phyloP scores from a whole-genome alignment of 1,284 basidiomycete genomes.

The Austroboletus niveus region DNA sequence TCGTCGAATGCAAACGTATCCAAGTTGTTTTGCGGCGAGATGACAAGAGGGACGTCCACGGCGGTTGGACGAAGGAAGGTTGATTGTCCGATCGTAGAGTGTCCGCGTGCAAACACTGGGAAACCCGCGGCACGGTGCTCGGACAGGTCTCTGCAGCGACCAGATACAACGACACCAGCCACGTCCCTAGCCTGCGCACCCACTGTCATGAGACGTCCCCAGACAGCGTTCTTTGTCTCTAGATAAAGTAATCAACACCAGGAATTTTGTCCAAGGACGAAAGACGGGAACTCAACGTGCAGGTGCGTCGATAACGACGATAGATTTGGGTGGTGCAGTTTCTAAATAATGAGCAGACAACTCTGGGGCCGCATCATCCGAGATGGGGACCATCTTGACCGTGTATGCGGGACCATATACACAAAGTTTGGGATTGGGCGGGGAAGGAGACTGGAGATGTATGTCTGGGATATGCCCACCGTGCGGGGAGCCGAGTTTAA shows the following conservation, averaged over 20 bases:
- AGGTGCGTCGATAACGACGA: slow-evolving; percentile 81
- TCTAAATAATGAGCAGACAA: slow-evolving; percentile 83
- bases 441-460: slow-evolving; percentile 49
- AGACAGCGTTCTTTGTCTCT: slow-evolving; percentile 83
- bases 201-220: slow-evolving; percentile 90
- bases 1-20: slow-evolving; percentile 43
- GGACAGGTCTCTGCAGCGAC: slow-evolving; percentile 78
- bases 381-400: slow-evolving; percentile 78
- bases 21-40: slow-evolving; percentile 41
- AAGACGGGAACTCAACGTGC: slow-evolving; percentile 47
- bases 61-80: slow-evolving; percentile 84
- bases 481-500: slow-evolving; percentile 63
- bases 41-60: slow-evolving; percentile 73
- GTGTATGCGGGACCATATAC: slow-evolving; percentile 86
- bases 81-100: slow-evolving; percentile 85
- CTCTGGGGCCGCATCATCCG: slow-evolving; percentile 64
- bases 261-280: neutral
- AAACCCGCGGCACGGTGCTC: slow-evolving; percentile 73
- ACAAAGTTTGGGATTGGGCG: slow-evolving; percentile 25
- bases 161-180: slow-evolving; percentile 78
- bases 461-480: slow-evolving; percentile 67
- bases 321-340: slow-evolving; percentile 61
- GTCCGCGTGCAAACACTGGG: slow-evolving; percentile 77
- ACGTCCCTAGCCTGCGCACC: slow-evolving; percentile 73
- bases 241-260: slow-evolving; percentile 10